These are phyloP conservation scores for Candida krabiensis DNA, from an alignment of 805 yeast genomes.

Conservation along the genomic window DNA sequence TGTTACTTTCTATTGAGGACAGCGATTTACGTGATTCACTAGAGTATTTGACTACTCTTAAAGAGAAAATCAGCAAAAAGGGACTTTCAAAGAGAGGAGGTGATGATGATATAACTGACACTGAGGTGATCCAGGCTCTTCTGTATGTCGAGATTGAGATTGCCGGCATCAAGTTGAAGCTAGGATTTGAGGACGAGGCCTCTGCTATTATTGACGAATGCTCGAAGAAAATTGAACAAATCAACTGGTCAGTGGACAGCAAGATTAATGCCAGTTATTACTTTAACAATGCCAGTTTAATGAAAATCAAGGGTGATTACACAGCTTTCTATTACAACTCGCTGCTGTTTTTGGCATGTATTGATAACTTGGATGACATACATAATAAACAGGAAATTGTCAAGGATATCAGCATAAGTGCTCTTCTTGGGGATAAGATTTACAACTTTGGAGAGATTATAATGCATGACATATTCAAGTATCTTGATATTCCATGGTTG, in stretches of 20 bases:
- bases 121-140: conserved; percentile 47
- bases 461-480: conserved; percentile 77
- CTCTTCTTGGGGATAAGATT: conserved; percentile 85
- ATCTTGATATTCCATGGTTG: conserved; percentile 58
- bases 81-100: conserved; percentile 29
- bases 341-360: conserved; percentile 77
- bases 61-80: conserved; percentile 45
- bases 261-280: conserved; percentile 82
- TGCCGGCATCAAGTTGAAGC: conserved; percentile 65
- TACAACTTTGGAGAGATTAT: conserved; percentile 95
- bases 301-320: conserved; percentile 74
- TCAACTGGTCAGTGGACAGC: conserved; percentile 51
- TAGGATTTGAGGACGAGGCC: conserved; percentile 55
- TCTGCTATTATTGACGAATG: conserved; percentile 66
- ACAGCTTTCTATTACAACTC: conserved; percentile 80
- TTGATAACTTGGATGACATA: conserved; percentile 47
- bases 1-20: conserved; percentile 51
- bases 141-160: conserved; percentile 66
- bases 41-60: conserved; percentile 43
- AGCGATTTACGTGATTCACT: conserved; percentile 49
- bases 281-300: conserved; percentile 73
- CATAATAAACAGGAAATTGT: conserved; percentile 43
- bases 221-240: conserved; percentile 54
- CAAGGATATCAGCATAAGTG: conserved; percentile 79
- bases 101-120: conserved; percentile 32